Percentiles rank a stretch among this genome's conserved stretches.
These are phyloP conservation scores for Onygenales sp. DNA, from an alignment of 2,329 filamentous ascomycete genomes.

Conservation along the genomic window DNA sequence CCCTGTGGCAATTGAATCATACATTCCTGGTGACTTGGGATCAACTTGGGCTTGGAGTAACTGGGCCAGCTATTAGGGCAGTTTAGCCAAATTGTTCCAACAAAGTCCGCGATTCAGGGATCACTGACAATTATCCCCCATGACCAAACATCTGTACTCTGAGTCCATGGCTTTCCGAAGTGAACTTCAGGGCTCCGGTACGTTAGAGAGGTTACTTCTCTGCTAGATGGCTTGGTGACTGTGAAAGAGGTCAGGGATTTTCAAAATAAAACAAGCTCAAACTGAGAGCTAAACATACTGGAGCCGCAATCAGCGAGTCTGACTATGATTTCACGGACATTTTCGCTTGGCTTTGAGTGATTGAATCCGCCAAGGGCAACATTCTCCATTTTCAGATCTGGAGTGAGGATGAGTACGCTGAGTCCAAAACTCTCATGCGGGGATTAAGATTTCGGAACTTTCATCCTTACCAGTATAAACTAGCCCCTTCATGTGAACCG, in stretches of 20 bases:
- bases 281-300: slow-evolving; percentile 6
- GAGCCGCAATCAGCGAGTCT: slow-evolving; percentile 12
- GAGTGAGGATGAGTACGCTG: background rate
- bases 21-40: slow-evolving; percentile 11
- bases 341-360: slow-evolving; percentile 8
- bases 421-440: background rate
- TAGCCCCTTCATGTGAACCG: slow-evolving; percentile 12
- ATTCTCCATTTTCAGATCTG: slow-evolving; percentile 15
- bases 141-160: slow-evolving; percentile 13
- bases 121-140: slow-evolving; percentile 13
- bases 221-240: slow-evolving; percentile 10
- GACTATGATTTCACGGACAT: slow-evolving; percentile 10
- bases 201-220: slow-evolving; percentile 11
- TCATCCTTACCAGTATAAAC: slow-evolving; percentile 9
- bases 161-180: slow-evolving; percentile 11
- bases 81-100: background rate
- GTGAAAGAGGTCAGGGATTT: slow-evolving; percentile 1
- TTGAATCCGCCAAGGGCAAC: slow-evolving; percentile 8
- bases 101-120: background rate
- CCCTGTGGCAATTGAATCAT: slow-evolving; percentile 9
- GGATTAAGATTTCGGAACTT: background rate
- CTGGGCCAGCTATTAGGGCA: slow-evolving; percentile 8
- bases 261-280: background rate
- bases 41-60: slow-evolving; percentile 11
- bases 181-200: slow-evolving; percentile 12